Evolutionary conservation across 2,329 filamentous ascomycete genomes (phyloP).

Genomic region (Alternaria arbusti): DNA sequence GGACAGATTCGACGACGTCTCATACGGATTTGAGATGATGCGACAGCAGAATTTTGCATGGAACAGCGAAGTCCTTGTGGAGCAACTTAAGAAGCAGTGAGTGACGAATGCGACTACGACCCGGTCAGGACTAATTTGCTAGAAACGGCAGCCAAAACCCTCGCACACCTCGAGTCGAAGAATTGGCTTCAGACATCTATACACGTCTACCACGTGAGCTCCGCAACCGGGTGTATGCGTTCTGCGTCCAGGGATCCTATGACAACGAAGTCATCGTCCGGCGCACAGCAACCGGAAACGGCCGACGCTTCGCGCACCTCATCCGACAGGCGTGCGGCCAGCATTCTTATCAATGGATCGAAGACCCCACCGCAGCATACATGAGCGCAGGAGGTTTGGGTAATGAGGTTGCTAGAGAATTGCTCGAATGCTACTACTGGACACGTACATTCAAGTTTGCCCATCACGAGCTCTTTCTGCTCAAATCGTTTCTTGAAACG

Average conservation of each 20-base stretch:
- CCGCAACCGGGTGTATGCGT: slow-evolving; percentile 25
- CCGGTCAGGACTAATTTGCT: not conserved
- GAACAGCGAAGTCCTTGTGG: not conserved
- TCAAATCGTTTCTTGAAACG: slow-evolving; percentile 17
- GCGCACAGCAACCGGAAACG: not conserved
- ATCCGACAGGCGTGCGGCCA: slow-evolving; percentile 17
- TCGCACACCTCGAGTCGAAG: not conserved
- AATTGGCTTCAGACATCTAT: slow-evolving; percentile 6
- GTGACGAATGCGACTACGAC: not conserved
- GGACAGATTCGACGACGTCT: not conserved
- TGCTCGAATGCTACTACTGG: slow-evolving; percentile 28
- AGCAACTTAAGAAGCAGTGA: not conserved
- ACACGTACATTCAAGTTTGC: slow-evolving; percentile 26
- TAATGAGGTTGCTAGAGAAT: slow-evolving; percentile 11
- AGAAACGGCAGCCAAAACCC: not conserved
- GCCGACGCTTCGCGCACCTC: slow-evolving; percentile 11
- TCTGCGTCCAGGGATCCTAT: slow-evolving; percentile 21
- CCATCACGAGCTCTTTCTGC: slow-evolving; percentile 20
- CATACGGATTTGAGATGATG: not conserved
- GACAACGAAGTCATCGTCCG: slow-evolving; percentile 31
- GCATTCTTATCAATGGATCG: slow-evolving; percentile 25
- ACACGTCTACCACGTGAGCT: slow-evolving; percentile 26
- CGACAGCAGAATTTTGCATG: not conserved
- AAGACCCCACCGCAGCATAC: slow-evolving; percentile 17
- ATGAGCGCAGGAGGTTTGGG: slow-evolving; percentile 6